Evolutionary conservation across 169 alveolate species (phyloP).

Genomic region (Neospora caninum): DNA sequence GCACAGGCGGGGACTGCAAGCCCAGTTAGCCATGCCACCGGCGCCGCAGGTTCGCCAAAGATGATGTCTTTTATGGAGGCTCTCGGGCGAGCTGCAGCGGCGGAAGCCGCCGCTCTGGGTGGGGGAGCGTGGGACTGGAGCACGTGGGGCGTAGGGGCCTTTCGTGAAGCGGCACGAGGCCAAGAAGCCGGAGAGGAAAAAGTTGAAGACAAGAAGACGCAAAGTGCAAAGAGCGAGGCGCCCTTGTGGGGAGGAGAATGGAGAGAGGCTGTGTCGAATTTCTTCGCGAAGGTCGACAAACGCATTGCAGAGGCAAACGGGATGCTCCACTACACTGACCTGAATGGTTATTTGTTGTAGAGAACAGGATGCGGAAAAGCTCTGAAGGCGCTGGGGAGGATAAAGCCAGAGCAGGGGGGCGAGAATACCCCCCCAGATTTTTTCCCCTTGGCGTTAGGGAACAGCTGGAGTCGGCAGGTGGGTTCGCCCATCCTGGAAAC

Average conservation of each 20-base stretch:
- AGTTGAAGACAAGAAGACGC: neutral
- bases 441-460: too few species aligned
- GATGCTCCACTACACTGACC: neutral
- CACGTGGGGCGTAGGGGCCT: conserved; percentile 3
- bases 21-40: too few species aligned
- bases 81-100: neutral
- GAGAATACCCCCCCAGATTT: too few species aligned
- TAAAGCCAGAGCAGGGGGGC: too few species aligned
- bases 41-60: neutral
- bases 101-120: conserved; percentile 10
- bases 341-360: neutral
- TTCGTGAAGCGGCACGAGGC: neutral
- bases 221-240: neutral
- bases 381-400: too few species aligned
- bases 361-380: neutral
- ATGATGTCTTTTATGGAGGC: neutral
- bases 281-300: conserved; percentile 7
- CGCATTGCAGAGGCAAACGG: neutral
- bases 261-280: neutral
- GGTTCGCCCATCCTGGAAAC: too few species aligned
- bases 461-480: too few species aligned
- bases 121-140: conserved; percentile 18
- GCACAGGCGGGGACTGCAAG: too few species aligned
- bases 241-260: neutral
- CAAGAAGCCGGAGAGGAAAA: neutral